Conservation (phyloP, 345 rosid species). For the Gynandropsis gynandra region DNA sequence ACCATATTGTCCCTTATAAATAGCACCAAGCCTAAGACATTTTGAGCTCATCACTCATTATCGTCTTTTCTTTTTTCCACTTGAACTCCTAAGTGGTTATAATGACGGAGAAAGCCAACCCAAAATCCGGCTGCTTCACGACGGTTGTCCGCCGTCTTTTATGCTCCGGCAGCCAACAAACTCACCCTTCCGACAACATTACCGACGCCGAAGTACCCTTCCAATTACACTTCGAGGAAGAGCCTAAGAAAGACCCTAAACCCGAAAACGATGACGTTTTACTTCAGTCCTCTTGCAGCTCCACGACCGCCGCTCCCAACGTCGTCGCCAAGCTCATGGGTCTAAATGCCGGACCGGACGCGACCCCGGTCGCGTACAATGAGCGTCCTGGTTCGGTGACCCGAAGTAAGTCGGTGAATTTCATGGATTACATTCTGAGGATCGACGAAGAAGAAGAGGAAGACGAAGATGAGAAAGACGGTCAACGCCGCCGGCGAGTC, state of each 20-base stretch:
- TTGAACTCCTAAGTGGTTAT: neutral
- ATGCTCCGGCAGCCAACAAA: constrained; percentile 61
- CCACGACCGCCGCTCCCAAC: constrained; percentile 39
- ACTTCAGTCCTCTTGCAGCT: constrained; percentile 7
- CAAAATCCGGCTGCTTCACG: constrained; percentile 60
- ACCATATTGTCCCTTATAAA: constrained; percentile 15
- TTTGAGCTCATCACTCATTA: constrained; percentile 13
- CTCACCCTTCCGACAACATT: constrained; percentile 51
- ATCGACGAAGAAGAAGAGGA: constrained; percentile 30
- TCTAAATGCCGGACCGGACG: constrained; percentile 47
- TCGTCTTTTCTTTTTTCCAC: too few species aligned
- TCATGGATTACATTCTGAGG: constrained; percentile 66
- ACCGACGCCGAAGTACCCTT: constrained; percentile 23
- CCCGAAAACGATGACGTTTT: constrained; percentile 23
- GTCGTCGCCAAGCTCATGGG: constrained; percentile 91
- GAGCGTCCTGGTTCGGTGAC: constrained; percentile 39
- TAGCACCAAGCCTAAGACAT: constrained; percentile 1
- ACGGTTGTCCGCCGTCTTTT: constrained; percentile 46
- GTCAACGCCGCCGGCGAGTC: constrained; percentile 44
- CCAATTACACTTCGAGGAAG: constrained; percentile 16
- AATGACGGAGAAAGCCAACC: constrained; percentile 31
- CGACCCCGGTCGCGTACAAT: constrained; percentile 32
- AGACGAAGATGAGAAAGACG: constrained; percentile 24
- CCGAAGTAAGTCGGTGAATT: constrained; percentile 79
- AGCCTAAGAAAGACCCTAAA: constrained; percentile 22